Percentiles rank a stretch among this genome's conserved stretches.
These are phyloP conservation scores for Corylus americana DNA, from an alignment of 306 rosid species.

Conservation along the genomic window DNA sequence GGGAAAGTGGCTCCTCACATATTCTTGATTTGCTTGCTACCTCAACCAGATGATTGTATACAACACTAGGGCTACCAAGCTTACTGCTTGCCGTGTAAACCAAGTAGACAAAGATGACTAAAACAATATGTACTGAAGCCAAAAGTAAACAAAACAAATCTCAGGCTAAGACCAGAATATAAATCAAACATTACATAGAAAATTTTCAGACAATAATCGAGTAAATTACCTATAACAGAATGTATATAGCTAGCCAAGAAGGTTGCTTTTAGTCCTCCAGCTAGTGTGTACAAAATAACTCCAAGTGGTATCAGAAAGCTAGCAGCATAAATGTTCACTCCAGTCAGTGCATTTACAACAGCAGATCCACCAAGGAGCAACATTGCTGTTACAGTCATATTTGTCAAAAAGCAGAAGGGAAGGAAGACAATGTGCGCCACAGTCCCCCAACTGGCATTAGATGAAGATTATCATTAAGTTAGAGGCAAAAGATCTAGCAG, in stretches of 20 bases:
- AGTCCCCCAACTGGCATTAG: conserved; percentile 80
- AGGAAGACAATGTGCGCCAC: conserved; percentile 81
- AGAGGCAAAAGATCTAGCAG: conserved; percentile 7
- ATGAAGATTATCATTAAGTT: conserved; percentile 17
- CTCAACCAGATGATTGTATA: conserved; percentile 61
- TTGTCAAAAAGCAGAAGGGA: conserved; percentile 81
- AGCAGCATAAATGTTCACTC: conserved; percentile 90
- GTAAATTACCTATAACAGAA: conserved; percentile 77
- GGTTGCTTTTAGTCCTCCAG: conserved; percentile 96
- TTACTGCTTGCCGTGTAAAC: conserved; percentile 76
- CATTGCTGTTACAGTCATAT: conserved; percentile 90
- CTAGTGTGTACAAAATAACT: conserved; percentile 84
- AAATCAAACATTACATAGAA: neutral
- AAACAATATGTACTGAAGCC: conserved; percentile 73
- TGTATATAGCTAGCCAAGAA: conserved; percentile 97
- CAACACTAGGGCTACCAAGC: conserved; percentile 78
- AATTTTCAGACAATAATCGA: conserved; percentile 1
- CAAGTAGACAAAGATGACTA: conserved; percentile 85
- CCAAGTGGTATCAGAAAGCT: conserved; percentile 96
- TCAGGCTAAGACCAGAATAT: neutral
- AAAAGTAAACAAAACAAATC: conserved; percentile 18
- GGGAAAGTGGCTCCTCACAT: conserved; percentile 75
- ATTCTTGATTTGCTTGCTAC: conserved; percentile 75
- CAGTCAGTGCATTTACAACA: conserved; percentile 87
- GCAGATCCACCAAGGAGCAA: conserved; percentile 96